phyloP scores from a whole-genome alignment of 202 grass and related monocot species.

The Zoysia matrella region DNA sequence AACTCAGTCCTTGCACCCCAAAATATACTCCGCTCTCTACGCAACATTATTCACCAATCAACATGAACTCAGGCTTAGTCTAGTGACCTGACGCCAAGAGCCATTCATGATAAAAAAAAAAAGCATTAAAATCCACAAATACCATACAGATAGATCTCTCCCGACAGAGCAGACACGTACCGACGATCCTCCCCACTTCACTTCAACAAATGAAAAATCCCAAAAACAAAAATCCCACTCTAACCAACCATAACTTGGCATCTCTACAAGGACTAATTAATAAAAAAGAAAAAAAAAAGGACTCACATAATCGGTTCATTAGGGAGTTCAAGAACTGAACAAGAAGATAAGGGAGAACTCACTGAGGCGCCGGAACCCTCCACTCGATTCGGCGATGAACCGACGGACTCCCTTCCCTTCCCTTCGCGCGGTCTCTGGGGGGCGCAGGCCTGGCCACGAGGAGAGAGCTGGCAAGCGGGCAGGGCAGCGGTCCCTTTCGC shows the following conservation, averaged over 20 bases:
- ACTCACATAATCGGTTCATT: background rate
- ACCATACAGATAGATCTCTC: conserved; percentile 16
- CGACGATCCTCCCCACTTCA: background rate
- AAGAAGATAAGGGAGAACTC: background rate
- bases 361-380: background rate
- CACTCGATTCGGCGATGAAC: background rate
- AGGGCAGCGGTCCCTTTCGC: conserved; percentile 48
- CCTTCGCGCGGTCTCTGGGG: conserved; percentile 1
- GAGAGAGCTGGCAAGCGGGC: background rate
- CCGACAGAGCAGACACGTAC: background rate
- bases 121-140: background rate
- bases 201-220: background rate
- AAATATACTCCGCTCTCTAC: background rate
- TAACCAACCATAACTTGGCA: background rate
- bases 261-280: background rate
- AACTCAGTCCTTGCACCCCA: background rate
- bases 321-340: background rate
- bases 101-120: background rate
- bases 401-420: background rate
- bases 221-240: background rate
- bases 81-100: conserved; percentile 1
- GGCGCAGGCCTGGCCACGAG: background rate
- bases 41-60: background rate
- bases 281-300: background rate
- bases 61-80: background rate